Conservation (phyloP, 257 asterid species). For the Mentha longifolia region DNA sequence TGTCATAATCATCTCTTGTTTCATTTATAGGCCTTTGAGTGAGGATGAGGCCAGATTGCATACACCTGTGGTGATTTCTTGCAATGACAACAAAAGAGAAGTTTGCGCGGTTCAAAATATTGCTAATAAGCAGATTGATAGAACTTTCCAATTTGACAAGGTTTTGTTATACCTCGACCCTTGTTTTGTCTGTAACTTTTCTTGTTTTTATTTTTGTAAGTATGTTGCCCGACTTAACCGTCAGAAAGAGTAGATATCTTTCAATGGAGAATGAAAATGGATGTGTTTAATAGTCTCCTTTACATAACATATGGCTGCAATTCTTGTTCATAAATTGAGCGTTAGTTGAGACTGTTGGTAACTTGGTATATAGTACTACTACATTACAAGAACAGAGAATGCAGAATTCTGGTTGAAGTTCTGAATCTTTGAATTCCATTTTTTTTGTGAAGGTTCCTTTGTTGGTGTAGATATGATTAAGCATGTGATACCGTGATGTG, state of each 20-base stretch:
- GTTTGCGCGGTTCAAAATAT: slow-evolving; percentile 83
- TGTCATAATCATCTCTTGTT: not conserved
- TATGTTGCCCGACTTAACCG: not conserved
- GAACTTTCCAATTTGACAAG: slow-evolving; percentile 93
- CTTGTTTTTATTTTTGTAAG: not conserved
- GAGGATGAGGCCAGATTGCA: slow-evolving; percentile 83
- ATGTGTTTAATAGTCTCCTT: not conserved
- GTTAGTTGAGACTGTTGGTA: not conserved
- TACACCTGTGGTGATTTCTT: slow-evolving; percentile 79
- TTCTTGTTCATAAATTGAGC: not conserved
- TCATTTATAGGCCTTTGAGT: slow-evolving; percentile 67
- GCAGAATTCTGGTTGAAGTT: not conserved
- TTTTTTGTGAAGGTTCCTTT: not conserved
- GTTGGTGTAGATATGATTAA: not conserved
- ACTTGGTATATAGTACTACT: not conserved
- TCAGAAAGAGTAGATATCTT: not conserved
- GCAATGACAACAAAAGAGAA: slow-evolving; percentile 93
- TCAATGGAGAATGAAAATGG: not conserved
- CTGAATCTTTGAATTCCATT: not conserved
- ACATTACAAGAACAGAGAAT: not conserved
- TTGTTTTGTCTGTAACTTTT: not conserved
- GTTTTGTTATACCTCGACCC: slow-evolving; percentile 39
- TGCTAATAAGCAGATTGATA: slow-evolving; percentile 96
- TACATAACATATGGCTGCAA: not conserved
- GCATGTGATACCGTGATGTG: not conserved